A percentile compares a stretch with the other conserved stretches of the same genome.
Conservation (phyloP, 257 asterid genomes). For the Cynanchum wilfordii region DNA sequence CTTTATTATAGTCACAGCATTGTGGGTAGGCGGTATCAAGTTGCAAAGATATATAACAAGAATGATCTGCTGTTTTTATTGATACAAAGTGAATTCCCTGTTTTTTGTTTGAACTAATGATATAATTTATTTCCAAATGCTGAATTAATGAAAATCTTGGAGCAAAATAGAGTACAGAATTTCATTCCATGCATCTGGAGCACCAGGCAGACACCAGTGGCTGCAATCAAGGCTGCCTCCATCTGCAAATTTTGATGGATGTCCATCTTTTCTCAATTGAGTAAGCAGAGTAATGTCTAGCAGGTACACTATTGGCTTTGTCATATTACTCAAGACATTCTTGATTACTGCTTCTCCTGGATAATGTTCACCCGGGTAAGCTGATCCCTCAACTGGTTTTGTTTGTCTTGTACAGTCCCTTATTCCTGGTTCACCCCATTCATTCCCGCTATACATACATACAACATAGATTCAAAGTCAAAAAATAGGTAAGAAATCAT, state of each 20-base stretch:
- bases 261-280: constrained; percentile 70
- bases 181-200: constrained; percentile 70
- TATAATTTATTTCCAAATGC: background rate
- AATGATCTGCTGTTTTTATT: background rate
- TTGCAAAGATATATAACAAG: background rate
- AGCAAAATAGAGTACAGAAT: constrained; percentile 34
- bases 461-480: no score
- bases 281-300: constrained; percentile 61
- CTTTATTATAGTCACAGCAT: no score
- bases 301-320: constrained; percentile 30
- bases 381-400: constrained; percentile 38
- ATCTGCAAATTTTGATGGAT: constrained; percentile 49
- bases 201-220: constrained; percentile 79
- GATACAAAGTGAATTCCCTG: background rate
- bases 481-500: no score
- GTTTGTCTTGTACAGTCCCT: constrained; percentile 45
- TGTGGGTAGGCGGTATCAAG: background rate
- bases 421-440: constrained; percentile 52
- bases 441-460: constrained; percentile 35
- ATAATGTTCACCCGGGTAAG: constrained; percentile 46
- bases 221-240: constrained; percentile 55
- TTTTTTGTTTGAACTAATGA: background rate
- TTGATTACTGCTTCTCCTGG: constrained; percentile 60
- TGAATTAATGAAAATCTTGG: background rate
- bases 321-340: constrained; percentile 47